A percentile compares a stretch with the other conserved stretches of the same genome.
Conservation (phyloP, 2,329 filamentous ascomycete genomes). For the Tolypocladium guangdongense region DNA sequence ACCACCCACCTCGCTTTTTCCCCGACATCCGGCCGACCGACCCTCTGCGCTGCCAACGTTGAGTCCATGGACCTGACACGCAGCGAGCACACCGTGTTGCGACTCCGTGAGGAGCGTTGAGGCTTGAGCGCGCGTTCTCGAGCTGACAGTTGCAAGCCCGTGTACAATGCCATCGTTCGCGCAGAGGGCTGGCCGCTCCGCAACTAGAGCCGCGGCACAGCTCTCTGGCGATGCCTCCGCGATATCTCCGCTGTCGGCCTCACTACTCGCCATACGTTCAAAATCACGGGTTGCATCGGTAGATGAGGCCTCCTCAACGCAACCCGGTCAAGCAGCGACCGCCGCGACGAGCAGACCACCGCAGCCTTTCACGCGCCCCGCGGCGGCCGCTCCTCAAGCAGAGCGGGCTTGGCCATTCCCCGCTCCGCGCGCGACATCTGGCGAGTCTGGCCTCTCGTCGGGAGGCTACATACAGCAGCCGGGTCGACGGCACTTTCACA, state of each 20-base stretch:
- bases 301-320: background rate
- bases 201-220: conserved; percentile 7
- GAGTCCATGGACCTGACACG: conserved; percentile 1
- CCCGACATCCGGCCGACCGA: background rate
- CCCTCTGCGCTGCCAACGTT: background rate
- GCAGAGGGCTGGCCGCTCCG: conserved; percentile 9
- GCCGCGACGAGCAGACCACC: background rate
- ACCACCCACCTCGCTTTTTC: background rate
- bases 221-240: conserved; percentile 6
- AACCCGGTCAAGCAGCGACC: background rate
- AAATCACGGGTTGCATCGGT: background rate
- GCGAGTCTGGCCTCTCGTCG: background rate
- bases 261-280: background rate
- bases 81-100: background rate
- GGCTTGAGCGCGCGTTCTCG: conserved; percentile 1
- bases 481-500: conserved; percentile 58
- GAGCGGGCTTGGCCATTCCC: background rate
- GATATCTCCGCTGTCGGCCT: background rate
- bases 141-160: conserved; percentile 2
- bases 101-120: conserved; percentile 6
- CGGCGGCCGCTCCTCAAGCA: background rate
- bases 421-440: background rate
- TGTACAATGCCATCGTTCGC: conserved; percentile 12
- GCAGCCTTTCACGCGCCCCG: background rate
- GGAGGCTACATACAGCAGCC: conserved; percentile 3